Conservation (phyloP, 495 filamentous ascomycete genomes). For the Annulohypoxylon maeteangense region DNA sequence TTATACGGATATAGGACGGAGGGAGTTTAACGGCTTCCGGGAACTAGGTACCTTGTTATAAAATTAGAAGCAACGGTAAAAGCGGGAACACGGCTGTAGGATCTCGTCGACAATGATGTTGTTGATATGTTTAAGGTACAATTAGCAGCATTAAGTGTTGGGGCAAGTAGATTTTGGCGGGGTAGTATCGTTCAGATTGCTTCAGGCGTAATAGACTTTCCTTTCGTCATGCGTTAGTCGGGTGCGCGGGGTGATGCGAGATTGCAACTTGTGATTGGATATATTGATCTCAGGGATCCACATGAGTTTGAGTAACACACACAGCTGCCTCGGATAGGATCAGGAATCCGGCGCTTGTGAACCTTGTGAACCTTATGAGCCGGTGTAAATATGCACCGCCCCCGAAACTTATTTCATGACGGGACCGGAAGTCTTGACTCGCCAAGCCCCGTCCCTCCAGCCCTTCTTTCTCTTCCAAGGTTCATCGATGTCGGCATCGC, state of each 20-base stretch:
- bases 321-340: slow-evolving; percentile 16
- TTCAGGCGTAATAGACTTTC: neutral
- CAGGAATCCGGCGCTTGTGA: slow-evolving; percentile 4
- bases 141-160: slow-evolving; percentile 12
- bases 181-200: slow-evolving; percentile 16
- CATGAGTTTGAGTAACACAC: neutral
- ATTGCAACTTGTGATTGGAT: slow-evolving; percentile 17
- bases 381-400: slow-evolving; percentile 38
- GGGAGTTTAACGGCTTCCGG: neutral
- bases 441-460: neutral
- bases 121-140: neutral
- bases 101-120: slow-evolving; percentile 1
- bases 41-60: slow-evolving; percentile 10
- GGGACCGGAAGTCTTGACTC: neutral
- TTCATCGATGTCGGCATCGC: slow-evolving; percentile 18
- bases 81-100: neutral
- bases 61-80: neutral
- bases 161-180: slow-evolving; percentile 35
- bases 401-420: slow-evolving; percentile 15
- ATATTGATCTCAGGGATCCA: slow-evolving; percentile 28
- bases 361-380: slow-evolving; percentile 10
- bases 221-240: slow-evolving; percentile 33
- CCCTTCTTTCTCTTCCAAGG: neutral
- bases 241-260: slow-evolving; percentile 34
- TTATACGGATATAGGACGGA: slow-evolving; percentile 7